These are phyloP conservation scores for Lachnellula suecica DNA, from an alignment of 2,329 filamentous ascomycete genomes.

Conservation along the genomic window DNA sequence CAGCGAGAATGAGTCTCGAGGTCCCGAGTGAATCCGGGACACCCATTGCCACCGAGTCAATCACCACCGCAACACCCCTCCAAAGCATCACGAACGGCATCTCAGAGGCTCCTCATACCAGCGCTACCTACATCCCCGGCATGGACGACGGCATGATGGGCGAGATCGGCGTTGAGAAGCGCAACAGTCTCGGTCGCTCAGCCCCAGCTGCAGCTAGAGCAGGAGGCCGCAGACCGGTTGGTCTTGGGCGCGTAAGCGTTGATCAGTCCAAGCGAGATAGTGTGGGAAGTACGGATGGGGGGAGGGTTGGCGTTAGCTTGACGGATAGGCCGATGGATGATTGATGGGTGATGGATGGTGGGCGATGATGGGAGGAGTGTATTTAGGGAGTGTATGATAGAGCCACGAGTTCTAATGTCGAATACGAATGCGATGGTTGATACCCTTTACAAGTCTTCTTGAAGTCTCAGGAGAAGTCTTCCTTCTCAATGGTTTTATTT, in stretches of 20 bases:
- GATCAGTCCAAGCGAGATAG: conserved; percentile 31
- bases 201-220: conserved; percentile 50
- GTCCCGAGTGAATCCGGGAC: conserved; percentile 54
- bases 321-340: conserved; percentile 80
- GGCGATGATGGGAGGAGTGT: conserved; percentile 2
- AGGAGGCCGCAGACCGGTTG: conserved; percentile 35
- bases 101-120: conserved; percentile 24
- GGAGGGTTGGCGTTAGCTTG: conserved; percentile 59
- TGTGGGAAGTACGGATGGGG: conserved; percentile 30
- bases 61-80: conserved; percentile 14
- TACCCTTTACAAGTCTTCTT: conserved; percentile 15
- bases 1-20: conserved; percentile 68
- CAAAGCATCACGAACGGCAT: conserved; percentile 9
- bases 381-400: conserved; percentile 26
- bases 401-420: conserved; percentile 13
- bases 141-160: conserved; percentile 24
- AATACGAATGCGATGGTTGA: conserved; percentile 23
- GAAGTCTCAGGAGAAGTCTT: background rate
- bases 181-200: conserved; percentile 62
- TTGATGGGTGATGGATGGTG: conserved; percentile 35
- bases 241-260: conserved; percentile 33
- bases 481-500: background rate
- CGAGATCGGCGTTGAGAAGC: conserved; percentile 51
- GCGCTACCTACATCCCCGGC: conserved; percentile 32
- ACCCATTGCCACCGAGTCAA: conserved; percentile 18